Conservation (phyloP, 176 grass and related monocot species). For the Ensete glaucum region DNA sequence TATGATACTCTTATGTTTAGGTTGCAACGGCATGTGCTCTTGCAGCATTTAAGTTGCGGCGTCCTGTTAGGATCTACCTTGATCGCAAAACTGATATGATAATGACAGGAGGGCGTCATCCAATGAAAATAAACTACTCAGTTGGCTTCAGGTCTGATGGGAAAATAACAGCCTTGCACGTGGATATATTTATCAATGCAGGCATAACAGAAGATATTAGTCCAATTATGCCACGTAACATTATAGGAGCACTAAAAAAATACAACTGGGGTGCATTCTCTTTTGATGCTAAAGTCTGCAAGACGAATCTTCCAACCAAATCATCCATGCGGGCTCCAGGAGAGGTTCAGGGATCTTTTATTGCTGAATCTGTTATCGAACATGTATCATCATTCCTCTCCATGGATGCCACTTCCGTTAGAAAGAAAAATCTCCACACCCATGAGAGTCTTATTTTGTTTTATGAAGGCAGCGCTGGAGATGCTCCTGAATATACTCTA, state of each 20-base stretch:
- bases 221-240: constrained; percentile 11
- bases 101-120: constrained; percentile 54
- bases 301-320: constrained; percentile 67
- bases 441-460: constrained; percentile 45
- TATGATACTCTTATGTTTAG: constrained; percentile 16
- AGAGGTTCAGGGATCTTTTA: constrained; percentile 70
- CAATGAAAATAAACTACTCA: constrained; percentile 55
- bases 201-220: constrained; percentile 60
- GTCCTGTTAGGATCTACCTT: constrained; percentile 67
- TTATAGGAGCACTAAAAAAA: constrained; percentile 49
- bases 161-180: constrained; percentile 66
- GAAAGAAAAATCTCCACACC: constrained; percentile 60
- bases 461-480: constrained; percentile 29
- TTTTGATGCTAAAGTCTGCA: constrained; percentile 60
- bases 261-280: constrained; percentile 75
- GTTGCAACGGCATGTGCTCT: constrained; percentile 60
- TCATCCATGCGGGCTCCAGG: constrained; percentile 56
- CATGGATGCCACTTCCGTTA: constrained; percentile 34
- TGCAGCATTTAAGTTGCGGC: constrained; percentile 47
- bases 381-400: constrained; percentile 54
- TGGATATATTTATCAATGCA: constrained; percentile 44
- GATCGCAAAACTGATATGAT: constrained; percentile 73
- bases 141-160: constrained; percentile 78
- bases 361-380: constrained; percentile 82
- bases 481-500: constrained; percentile 54